Percentiles rank a stretch among this genome's conserved stretches.
Evolutionary conservation across 257 asterid genomes (phyloP).

Genomic region (Solanum infundibuliforme): DNA sequence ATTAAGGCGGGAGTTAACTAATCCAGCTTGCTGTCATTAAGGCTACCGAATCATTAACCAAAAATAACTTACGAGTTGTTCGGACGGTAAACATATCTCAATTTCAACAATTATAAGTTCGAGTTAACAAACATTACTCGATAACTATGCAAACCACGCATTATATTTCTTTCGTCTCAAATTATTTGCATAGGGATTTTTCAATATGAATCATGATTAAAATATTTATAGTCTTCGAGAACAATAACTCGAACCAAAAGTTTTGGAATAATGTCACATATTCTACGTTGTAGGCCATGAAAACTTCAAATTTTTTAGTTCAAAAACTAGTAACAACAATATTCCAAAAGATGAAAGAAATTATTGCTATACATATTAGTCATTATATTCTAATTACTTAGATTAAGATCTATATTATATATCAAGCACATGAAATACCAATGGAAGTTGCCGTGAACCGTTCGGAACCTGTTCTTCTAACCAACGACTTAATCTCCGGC

Average conservation of each 20-base stretch:
- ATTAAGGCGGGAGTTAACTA: neutral
- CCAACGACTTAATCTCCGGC: conserved; percentile 52
- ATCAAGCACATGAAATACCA: conserved; percentile 47
- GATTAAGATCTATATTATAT: neutral
- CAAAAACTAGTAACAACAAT: neutral
- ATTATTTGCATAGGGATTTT: too few species aligned
- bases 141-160: too few species aligned
- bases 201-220: neutral
- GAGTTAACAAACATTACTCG: too few species aligned
- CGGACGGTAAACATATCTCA: too few species aligned
- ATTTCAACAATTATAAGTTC: too few species aligned
- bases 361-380: neutral
- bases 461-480: conserved; percentile 38
- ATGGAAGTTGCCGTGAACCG: conserved; percentile 31
- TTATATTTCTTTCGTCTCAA: neutral
- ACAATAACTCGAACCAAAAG: neutral
- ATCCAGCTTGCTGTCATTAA: neutral
- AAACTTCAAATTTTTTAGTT: neutral
- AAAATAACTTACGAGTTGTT: neutral
- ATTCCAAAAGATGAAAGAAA: neutral
- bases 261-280: neutral
- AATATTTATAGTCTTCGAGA: neutral
- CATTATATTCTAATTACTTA: neutral
- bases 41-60: too few species aligned
- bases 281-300: neutral